Evolutionary conservation across 2,329 filamentous ascomycete genomes (phyloP), one percentile per base, ranked within the genome.

Genomic region (Botrytis pseudocinerea): DNA sequence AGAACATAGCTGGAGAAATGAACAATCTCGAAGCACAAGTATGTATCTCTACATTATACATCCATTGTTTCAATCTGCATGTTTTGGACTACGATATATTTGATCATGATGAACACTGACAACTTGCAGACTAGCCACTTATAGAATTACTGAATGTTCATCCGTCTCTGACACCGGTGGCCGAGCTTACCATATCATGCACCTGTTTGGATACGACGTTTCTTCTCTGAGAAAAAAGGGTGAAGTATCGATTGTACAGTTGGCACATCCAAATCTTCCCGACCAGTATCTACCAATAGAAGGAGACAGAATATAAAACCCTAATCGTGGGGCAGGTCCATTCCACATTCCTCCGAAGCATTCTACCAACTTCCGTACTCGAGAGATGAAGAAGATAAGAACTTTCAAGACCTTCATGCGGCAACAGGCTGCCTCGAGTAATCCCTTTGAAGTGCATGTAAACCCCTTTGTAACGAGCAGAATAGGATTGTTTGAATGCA

Each of bases 181-280:
- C 40, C 61, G 40, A 63, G 61, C 61, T 63, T 63, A 44, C 61
- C 63, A 38, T 65, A 28, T 38, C 25, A 9, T 38, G 25, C 10
- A 28, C 40, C 18, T 28, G 14, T 46, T 57, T 48, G 38, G 25
- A 12, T 57, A n/a, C 48, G 35, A n/a, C 35, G 35, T 68, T 38
- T 57, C 48, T 57, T 32, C 38, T 44, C 35, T 14, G 6, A 28
- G 38, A 44, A 63, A 22, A 48, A 28, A 38, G 46, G n/a, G 46
- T 20, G 40, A 68, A 68, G 64, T 66, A 40, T 54, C 12, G 35
- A 68, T 68, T 68, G 64, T 42, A 69, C 65, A 69, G 48, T 69
- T 69, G 65, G 65, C 65, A 69, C 22, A 57, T 69, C 54, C 38
- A 32, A 57, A 42, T 25, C 65, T 69, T 44, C 38, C 65, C 46